Conservation (phyloP, 164 flowering plant genomes). For the Dillenia turbinata region DNA sequence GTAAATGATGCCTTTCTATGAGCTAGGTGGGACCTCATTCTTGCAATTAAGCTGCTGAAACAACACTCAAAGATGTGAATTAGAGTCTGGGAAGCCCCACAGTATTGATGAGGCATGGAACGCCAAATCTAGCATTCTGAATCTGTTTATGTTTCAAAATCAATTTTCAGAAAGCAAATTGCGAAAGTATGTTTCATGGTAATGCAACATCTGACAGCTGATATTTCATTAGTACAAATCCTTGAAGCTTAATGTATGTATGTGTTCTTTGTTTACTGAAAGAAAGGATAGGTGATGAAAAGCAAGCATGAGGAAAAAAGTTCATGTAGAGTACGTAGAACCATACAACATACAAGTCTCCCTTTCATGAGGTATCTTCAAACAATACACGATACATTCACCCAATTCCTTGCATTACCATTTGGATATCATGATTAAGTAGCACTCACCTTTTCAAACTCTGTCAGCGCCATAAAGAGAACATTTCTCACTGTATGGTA, state of each 20-base stretch:
- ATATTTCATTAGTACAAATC: no score
- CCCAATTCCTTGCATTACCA: not conserved
- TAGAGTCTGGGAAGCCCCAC: no score
- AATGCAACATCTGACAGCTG: no score
- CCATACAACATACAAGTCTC: not conserved
- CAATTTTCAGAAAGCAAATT: not conserved
- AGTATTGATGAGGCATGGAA: no score
- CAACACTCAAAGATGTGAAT: no score
- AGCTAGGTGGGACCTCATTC: no score
- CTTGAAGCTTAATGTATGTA: no score
- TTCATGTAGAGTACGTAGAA: not conserved
- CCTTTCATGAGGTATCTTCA: not conserved
- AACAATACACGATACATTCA: not conserved
- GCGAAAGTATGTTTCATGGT: no score
- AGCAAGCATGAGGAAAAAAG: not conserved
- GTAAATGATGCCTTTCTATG: no score
- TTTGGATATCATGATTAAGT: constrained; percentile 1
- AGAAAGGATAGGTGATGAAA: not conserved
- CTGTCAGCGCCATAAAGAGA: constrained; percentile 82
- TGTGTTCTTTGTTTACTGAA: not conserved
- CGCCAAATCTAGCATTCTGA: no score
- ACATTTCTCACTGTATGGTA: constrained; percentile 70
- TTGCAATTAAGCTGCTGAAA: no score
- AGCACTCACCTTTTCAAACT: constrained; percentile 58
- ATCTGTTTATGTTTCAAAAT: not conserved